Conservation (phyloP, 2,329 filamentous ascomycete genomes). For the Fusarium chlamydosporum region DNA sequence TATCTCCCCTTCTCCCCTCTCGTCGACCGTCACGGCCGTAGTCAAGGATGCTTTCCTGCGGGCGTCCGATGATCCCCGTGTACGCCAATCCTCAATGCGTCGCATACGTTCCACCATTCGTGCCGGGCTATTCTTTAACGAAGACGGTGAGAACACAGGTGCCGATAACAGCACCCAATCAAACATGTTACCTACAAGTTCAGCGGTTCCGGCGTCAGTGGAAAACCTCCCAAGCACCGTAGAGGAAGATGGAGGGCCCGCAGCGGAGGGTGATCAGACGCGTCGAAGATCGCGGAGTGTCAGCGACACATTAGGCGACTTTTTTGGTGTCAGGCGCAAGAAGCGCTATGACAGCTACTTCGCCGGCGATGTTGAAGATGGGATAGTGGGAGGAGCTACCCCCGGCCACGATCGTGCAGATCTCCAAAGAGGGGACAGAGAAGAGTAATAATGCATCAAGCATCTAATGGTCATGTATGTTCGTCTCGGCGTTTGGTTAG, state of each 20-base stretch:
- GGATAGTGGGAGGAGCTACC: conserved; percentile 22
- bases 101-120: conserved; percentile 66
- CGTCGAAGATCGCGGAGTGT: conserved; percentile 57
- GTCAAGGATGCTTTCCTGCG: conserved; percentile 69
- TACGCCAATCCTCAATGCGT: conserved; percentile 61
- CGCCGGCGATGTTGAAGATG: conserved; percentile 44
- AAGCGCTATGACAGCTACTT: conserved; percentile 48
- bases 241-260: conserved; percentile 37
- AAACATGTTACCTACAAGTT: conserved; percentile 37
- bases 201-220: conserved; percentile 47
- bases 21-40: conserved; percentile 70
- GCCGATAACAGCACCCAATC: conserved; percentile 26
- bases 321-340: conserved; percentile 57
- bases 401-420: conserved; percentile 25
- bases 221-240: conserved; percentile 45
- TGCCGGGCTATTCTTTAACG: conserved; percentile 68
- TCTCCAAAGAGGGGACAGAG: conserved; percentile 18
- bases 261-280: conserved; percentile 35
- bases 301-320: conserved; percentile 59
- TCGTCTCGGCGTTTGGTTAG: conserved; percentile 38
- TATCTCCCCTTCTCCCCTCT: conserved; percentile 72
- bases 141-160: conserved; percentile 56
- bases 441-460: conserved; percentile 26
- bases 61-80: conserved; percentile 58
- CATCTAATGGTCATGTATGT: conserved; percentile 38